Base-by-base conservation (phyloP, 768 basidiomycete species). In the Pulveroboletus ravenelii region DNA sequence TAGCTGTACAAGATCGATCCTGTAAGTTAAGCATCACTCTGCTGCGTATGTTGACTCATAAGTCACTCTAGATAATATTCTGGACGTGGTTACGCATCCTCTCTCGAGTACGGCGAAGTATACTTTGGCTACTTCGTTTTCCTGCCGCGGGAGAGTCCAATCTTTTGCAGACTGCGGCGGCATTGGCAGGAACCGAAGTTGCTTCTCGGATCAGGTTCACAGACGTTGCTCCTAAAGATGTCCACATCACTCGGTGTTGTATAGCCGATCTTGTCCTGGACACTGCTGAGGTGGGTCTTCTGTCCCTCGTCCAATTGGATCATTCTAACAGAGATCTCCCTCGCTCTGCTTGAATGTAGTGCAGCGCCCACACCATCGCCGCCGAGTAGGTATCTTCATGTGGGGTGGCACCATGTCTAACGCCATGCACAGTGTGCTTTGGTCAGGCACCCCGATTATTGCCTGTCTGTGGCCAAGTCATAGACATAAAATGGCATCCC, bases 51-150 rank as follows among this genome's bases (percentile, higher is more conserved):
- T 25, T 17, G 17, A n/a, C 53, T 57, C 15, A 60, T 13, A 29
- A 46, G 50, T 47, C 35, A 15, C 31, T 10, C 10, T 31, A 75
- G 74, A 46, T 59, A 10, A 71, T 78, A 55, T 78, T 78, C 54
- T 66, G 68, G 53, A 68, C 71, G n/a, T 79, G 78, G 78, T 62
- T 79, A 35, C 70, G 67, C 31, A 78, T 79, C 47, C 68, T 79
- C 17, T 57, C 62, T 14, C 61, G 66, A 46, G 72, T 76, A 38
- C 74, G 70, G 14, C 69, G 70, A 15, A 78, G 78, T 47, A 72
- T 79, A 45, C 69, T 79, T n/a, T 79, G 78, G 78, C 64, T 79
- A 1, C 67, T 79, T 40, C 77, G 78, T 20, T 79, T 79, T 53
- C 78, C 78, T 7, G 63, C 69, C 1, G 64, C 75, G 8, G 78